Evolutionary conservation across 1,284 basidiomycete genomes (phyloP).

Genomic region (Leccinum pachyderme): DNA sequence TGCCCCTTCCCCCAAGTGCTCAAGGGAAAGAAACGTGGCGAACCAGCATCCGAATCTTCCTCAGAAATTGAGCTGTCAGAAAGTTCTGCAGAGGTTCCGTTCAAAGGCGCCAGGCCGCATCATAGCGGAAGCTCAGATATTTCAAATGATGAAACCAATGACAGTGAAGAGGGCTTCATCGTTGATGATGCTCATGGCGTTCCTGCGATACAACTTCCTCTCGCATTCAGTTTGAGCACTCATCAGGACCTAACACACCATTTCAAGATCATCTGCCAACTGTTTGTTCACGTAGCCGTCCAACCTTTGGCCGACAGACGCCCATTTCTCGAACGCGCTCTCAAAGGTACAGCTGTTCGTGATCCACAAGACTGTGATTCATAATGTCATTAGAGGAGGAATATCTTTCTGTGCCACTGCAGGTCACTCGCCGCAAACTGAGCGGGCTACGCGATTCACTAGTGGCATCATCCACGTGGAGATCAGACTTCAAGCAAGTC

Average conservation of each 20-base stretch:
- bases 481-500: conserved; percentile 59
- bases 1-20: conserved; percentile 5
- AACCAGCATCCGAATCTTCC: conserved; percentile 36
- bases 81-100: conserved; percentile 27
- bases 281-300: conserved; percentile 79
- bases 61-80: conserved; percentile 38
- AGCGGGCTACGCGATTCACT: conserved; percentile 66
- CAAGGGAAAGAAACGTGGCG: conserved; percentile 50
- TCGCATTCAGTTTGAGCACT: conserved; percentile 73
- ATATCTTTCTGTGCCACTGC: conserved; percentile 70
- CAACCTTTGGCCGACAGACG: conserved; percentile 49
- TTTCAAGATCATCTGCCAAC: conserved; percentile 84
- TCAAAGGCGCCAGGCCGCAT: conserved; percentile 30
- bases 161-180: conserved; percentile 43
- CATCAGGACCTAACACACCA: conserved; percentile 73
- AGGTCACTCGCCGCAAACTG: conserved; percentile 62
- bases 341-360: conserved; percentile 46
- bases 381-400: conserved; percentile 47
- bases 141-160: conserved; percentile 26
- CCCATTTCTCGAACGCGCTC: conserved; percentile 50
- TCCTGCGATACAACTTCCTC: conserved; percentile 53
- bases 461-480: conserved; percentile 80
- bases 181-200: conserved; percentile 64
- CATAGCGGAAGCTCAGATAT: conserved; percentile 18
- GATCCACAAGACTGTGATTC: conserved; percentile 2